Conservation (phyloP, 2,329 filamentous ascomycete genomes). For the Rhynchosporium agropyri region DNA sequence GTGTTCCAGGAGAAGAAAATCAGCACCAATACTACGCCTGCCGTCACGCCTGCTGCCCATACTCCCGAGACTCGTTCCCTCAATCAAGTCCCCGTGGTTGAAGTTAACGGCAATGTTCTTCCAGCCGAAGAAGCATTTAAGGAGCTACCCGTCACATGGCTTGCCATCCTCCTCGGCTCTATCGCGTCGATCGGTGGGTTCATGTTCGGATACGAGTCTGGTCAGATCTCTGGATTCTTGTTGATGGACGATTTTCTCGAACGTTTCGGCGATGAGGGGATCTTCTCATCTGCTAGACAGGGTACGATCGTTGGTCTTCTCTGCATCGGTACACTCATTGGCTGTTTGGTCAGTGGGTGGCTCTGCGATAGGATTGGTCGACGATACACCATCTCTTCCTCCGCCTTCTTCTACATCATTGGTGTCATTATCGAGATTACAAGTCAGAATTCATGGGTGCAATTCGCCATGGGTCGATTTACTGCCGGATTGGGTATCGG, state of each 20-base stretch:
- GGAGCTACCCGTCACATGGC: slow-evolving; percentile 40
- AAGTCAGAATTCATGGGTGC: slow-evolving; percentile 58
- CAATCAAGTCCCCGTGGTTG: not conserved
- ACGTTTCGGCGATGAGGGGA: slow-evolving; percentile 54
- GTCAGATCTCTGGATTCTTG: slow-evolving; percentile 58
- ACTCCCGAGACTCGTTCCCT: slow-evolving; percentile 25
- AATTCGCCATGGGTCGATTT: slow-evolving; percentile 65
- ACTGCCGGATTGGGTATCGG: slow-evolving; percentile 70
- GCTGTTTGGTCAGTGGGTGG: slow-evolving; percentile 60
- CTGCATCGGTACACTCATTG: slow-evolving; percentile 61
- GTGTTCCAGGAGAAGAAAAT: slow-evolving; percentile 22
- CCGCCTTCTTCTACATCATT: slow-evolving; percentile 64
- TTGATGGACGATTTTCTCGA: slow-evolving; percentile 58
- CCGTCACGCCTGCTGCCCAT: slow-evolving; percentile 23
- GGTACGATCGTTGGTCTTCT: slow-evolving; percentile 67
- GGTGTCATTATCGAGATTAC: slow-evolving; percentile 68
- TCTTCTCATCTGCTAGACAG: slow-evolving; percentile 60
- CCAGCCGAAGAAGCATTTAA: slow-evolving; percentile 15
- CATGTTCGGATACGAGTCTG: slow-evolving; percentile 53
- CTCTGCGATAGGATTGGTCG: slow-evolving; percentile 65
- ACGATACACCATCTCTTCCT: slow-evolving; percentile 61
- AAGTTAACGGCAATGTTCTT: not conserved
- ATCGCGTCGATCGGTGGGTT: slow-evolving; percentile 59
- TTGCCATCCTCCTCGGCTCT: slow-evolving; percentile 52
- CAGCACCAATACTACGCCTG: slow-evolving; percentile 16